Evolutionary conservation across 1,284 basidiomycete species (phyloP).

Genomic region (Agaricales sp.): DNA sequence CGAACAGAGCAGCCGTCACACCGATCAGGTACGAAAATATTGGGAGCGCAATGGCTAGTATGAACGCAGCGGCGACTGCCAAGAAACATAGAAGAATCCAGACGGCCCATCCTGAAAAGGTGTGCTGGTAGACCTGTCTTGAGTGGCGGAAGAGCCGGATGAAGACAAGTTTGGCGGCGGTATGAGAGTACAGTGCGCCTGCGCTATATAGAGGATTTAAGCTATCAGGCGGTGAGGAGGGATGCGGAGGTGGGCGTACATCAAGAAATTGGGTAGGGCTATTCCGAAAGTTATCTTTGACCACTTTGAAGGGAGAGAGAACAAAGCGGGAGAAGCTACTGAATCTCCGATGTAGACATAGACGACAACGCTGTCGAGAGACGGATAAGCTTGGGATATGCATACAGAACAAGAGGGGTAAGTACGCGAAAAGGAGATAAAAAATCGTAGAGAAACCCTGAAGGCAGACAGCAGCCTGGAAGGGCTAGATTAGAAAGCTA

Average conservation of each 20-base stretch:
- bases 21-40: constrained; percentile 45
- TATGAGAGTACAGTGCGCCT: constrained; percentile 38
- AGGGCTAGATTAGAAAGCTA: background rate
- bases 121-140: constrained; percentile 46
- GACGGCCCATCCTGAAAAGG: constrained; percentile 43
- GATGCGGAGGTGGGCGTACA: constrained; percentile 22
- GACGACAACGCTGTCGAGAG: constrained; percentile 9
- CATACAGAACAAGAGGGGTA: constrained; percentile 36
- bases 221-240: background rate
- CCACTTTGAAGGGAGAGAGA: constrained; percentile 40
- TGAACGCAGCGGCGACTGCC: constrained; percentile 35
- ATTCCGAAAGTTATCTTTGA: constrained; percentile 39
- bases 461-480: constrained; percentile 43
- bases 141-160: constrained; percentile 49
- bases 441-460: constrained; percentile 41
- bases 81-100: constrained; percentile 40
- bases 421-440: constrained; percentile 38
- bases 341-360: constrained; percentile 50
- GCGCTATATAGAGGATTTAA: constrained; percentile 20
- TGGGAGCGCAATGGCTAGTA: constrained; percentile 45
- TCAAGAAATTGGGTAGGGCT: constrained; percentile 37
- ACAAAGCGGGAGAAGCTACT: constrained; percentile 42
- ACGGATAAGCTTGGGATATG: background rate
- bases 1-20: constrained; percentile 44
- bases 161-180: constrained; percentile 51